These are phyloP conservation scores for Lasiosphaeris hirsuta DNA, from an alignment of 495 filamentous ascomycete genomes.

Conservation along the genomic window DNA sequence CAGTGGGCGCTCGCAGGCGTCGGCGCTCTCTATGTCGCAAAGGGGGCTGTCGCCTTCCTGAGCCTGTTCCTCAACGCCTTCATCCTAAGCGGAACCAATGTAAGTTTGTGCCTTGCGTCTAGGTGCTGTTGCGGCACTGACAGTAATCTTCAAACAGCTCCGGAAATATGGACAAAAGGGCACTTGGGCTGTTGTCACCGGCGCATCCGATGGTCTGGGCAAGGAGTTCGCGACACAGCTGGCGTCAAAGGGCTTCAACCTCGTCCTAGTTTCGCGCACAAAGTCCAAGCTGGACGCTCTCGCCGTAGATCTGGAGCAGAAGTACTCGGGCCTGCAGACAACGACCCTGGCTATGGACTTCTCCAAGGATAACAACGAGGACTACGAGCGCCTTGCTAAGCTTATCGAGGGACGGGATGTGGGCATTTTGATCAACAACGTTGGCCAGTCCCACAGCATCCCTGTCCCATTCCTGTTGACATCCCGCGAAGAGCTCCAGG, in stretches of 20 bases:
- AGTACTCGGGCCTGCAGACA: slow-evolving; percentile 62
- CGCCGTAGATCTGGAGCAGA: slow-evolving; percentile 67
- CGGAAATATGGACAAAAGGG: slow-evolving; percentile 86
- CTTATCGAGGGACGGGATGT: slow-evolving; percentile 72
- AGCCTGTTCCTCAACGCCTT: slow-evolving; percentile 71
- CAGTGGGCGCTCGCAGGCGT: slow-evolving; percentile 45
- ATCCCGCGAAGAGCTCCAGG: slow-evolving; percentile 67
- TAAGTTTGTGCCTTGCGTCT: slow-evolving; percentile 27
- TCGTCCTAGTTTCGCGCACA: slow-evolving; percentile 91
- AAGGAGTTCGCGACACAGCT: slow-evolving; percentile 94
- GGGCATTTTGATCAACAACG: slow-evolving; percentile 92
- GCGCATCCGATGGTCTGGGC: slow-evolving; percentile 93
- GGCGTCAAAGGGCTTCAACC: slow-evolving; percentile 86
- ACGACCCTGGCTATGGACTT: slow-evolving; percentile 90
- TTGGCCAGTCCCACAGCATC: slow-evolving; percentile 88
- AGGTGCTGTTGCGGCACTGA: neutral
- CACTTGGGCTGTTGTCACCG: slow-evolving; percentile 92
- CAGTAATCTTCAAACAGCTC: slow-evolving; percentile 53
- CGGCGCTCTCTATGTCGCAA: slow-evolving; percentile 57
- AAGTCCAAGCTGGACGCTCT: slow-evolving; percentile 80
- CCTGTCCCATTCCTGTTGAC: slow-evolving; percentile 86
- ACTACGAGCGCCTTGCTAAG: slow-evolving; percentile 69
- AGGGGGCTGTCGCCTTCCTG: slow-evolving; percentile 57
- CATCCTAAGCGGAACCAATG: slow-evolving; percentile 61
- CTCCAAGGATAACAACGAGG: slow-evolving; percentile 65